phyloP scores from a whole-genome alignment of 1,284 basidiomycete genomes.

The Sanghuangporus baumii region DNA sequence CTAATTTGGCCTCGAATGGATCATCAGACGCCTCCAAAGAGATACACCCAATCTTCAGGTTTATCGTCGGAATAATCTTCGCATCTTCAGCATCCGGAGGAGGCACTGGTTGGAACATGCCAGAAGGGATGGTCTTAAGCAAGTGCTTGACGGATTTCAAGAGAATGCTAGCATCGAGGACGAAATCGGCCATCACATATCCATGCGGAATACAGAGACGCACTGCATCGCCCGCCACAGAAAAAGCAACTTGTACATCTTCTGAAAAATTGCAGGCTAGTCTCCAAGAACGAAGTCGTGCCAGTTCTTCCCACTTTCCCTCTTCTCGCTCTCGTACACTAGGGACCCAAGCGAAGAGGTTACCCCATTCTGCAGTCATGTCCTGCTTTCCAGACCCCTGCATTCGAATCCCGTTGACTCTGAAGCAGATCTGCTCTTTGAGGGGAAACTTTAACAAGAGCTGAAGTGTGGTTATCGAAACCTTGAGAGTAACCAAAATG shows the following conservation, averaged over 20 bases:
- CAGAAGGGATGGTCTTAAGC: constrained; percentile 38
- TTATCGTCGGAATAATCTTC: constrained; percentile 65
- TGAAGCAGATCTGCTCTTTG: constrained; percentile 32
- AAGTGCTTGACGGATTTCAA: constrained; percentile 70
- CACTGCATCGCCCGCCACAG: constrained; percentile 58
- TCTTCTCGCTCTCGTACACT: constrained; percentile 27
- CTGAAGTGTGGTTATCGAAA: constrained; percentile 15
- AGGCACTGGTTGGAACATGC: constrained; percentile 42
- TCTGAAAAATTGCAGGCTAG: constrained; percentile 34
- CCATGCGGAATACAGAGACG: constrained; percentile 77
- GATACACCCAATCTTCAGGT: constrained; percentile 54
- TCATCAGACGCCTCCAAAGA: constrained; percentile 87
- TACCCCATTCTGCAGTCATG: constrained; percentile 29
- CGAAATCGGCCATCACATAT: constrained; percentile 70
- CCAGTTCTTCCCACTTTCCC: constrained; percentile 75
- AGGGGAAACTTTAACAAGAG: constrained; percentile 19
- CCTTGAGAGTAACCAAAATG: not conserved
- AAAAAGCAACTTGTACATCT: constrained; percentile 32
- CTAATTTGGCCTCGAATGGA: constrained; percentile 77
- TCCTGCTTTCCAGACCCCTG: constrained; percentile 17
- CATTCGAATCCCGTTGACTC: constrained; percentile 39
- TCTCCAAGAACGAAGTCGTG: constrained; percentile 56
- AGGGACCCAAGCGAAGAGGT: constrained; percentile 41
- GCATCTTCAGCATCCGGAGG: constrained; percentile 63
- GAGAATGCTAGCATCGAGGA: constrained; percentile 60